These are phyloP conservation scores for Penicillium sp. DNA, from an alignment of 2,329 filamentous ascomycete genomes.

Conservation along the genomic window DNA sequence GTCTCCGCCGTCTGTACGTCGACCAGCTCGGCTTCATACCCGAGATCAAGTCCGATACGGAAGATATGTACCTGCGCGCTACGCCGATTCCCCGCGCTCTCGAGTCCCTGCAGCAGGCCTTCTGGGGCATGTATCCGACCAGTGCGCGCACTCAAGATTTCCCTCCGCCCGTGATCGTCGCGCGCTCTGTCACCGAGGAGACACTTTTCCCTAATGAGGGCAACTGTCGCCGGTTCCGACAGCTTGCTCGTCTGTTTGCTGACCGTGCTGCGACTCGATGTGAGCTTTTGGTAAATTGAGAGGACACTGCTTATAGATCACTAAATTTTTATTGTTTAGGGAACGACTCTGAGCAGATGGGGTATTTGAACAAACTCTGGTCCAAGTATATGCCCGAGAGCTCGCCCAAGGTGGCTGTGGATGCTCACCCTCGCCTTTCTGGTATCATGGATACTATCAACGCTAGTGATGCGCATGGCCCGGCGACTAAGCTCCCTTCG, in stretches of 20 bases:
- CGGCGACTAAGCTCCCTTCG: slow-evolving; percentile 72
- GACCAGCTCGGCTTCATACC: slow-evolving; percentile 74
- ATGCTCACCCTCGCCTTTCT: slow-evolving; percentile 78
- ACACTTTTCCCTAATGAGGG: slow-evolving; percentile 78
- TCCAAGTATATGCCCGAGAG: slow-evolving; percentile 82
- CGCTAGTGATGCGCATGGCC: slow-evolving; percentile 80
- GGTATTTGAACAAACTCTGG: slow-evolving; percentile 74
- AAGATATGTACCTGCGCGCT: slow-evolving; percentile 70
- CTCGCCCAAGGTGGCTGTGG: slow-evolving; percentile 71
- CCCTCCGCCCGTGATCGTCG: slow-evolving; percentile 65
- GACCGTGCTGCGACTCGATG: slow-evolving; percentile 70
- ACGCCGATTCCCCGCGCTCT: slow-evolving; percentile 75
- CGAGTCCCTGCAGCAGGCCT: slow-evolving; percentile 74
- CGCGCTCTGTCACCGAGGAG: slow-evolving; percentile 67
- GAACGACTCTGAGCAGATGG: slow-evolving; percentile 79
- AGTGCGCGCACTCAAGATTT: slow-evolving; percentile 54
- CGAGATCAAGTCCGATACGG: slow-evolving; percentile 53
- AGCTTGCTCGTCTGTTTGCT: slow-evolving; percentile 69
- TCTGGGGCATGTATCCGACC: slow-evolving; percentile 72
- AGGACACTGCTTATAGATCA: slow-evolving; percentile 1
- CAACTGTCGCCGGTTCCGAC: slow-evolving; percentile 71
- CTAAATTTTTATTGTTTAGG: slow-evolving; percentile 26
- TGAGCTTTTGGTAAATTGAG: slow-evolving; percentile 20
- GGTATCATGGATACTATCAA: slow-evolving; percentile 97
- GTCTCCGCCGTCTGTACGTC: slow-evolving; percentile 72